Base-by-base conservation (phyloP, 2,329 filamentous ascomycete genomes). In the Juglanconis juglandina region DNA sequence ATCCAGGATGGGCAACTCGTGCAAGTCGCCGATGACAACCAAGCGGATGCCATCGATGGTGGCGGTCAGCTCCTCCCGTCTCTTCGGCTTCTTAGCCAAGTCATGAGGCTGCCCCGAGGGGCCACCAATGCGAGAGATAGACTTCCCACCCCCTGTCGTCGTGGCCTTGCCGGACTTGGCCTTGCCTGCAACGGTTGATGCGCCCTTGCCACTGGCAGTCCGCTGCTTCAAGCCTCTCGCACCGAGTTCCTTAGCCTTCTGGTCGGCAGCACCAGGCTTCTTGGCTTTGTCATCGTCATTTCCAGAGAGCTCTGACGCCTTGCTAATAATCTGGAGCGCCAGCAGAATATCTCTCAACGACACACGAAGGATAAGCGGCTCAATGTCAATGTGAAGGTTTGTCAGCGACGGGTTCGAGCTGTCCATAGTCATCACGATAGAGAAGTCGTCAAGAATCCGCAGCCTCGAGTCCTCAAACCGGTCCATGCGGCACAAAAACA, bases 401-500 rank as follows among this genome's bases (percentile, higher is more conserved):
- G 87, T 95, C 41, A 88, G 68, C 66, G 86, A 87, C 0, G 77
- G 70, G 53, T 79, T 76, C 0, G 85, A 87, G 63, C 74, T 85
- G 69, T 99, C 94, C 79, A 99, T 86, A 3, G 91, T 95, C 68
- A 96, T 81, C 64, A 95, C 90, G 9, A 98, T 80, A 3, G 92
- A 96, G 72, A 99, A 99, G 73, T 99, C 93, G 70, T 99, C 96
- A 37, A 99, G 85, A 63, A 99, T 96, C 17, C 95, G 87, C 51
- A 99, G 81, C 42, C 92, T 87, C 46, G 89, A 93, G 3, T 90
- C 92, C 67, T 99, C 94, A 67, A 98, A 98, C 64, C 88, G 91
- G 73, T 99, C 96, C 95, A 99, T 99, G 11, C 95, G 90, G 71
- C 96, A 99, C 37, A 99, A 76, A 73, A 97, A 99, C 95, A 99